Base-by-base conservation (phyloP, 805 yeast genomes). In the Sungouiella blattae region DNA sequence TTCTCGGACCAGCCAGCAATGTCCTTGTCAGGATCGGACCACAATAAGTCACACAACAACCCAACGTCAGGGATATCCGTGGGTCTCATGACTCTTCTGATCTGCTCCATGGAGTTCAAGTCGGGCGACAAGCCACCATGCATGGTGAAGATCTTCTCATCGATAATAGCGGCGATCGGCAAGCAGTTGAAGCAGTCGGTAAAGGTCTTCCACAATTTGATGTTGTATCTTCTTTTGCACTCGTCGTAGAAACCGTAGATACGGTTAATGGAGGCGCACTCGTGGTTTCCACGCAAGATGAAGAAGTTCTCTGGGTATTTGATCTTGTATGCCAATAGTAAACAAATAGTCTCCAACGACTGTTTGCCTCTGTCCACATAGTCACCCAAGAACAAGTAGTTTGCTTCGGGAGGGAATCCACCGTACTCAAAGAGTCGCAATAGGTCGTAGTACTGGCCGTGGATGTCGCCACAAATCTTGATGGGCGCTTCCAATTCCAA, bases 11-110 rank as follows among this genome's bases (percentile, higher is more conserved):
- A 91, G 13, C 98, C 98, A 22, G 93, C 87, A 51, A 91, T 89
- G 65, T 89, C 97, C 67, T 93, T 91, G 65, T 91, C 98, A 17
- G 98, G 98, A 63, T 91, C 98, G 2, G 96, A 86, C 98, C 98
- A 91, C 55, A 91, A 76, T 62, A 91, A 75, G 65, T 91, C 98
- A 72, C 97, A 91, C 54, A 91, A 75, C 54, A 91, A 77, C 18
- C 98, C 98, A 42, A 88, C 95, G 64, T 91, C 98, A 37, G 98
- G 98, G 52, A 91, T 88, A 73, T 91, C 98, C 26, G 98, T 91
- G 49, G 98, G 98, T 70, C 98, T 83, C 98, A 89, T 91, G 44
- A 91, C 95, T 62, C 97, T 81, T 73, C 98, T 84, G 58, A 91
- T 93, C 68, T 91, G 98, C 63, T 93, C 98, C 98, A 91, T 91